Conservation (phyloP, 306 rosid species). For the Biancaea sappan region DNA sequence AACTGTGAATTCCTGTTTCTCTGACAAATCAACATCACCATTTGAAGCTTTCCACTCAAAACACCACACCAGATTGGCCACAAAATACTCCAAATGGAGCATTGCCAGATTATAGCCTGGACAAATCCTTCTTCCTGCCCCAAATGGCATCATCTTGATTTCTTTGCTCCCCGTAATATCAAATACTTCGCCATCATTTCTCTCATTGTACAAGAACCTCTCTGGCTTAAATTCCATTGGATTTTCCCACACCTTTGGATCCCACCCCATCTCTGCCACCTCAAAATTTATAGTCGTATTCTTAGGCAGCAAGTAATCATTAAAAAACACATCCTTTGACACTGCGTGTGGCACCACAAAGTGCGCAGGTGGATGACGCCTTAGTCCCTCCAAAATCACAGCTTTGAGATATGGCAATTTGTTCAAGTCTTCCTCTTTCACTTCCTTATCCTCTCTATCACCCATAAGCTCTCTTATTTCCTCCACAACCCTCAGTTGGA, state of each 20-base stretch:
- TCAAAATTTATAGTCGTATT: not conserved
- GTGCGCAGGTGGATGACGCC: not conserved
- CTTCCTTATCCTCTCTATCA: not conserved
- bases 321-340: not conserved
- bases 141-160: conserved; percentile 11
- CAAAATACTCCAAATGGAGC: conserved; percentile 7
- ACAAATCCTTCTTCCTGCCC: not conserved
- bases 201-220: not conserved
- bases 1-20: not conserved
- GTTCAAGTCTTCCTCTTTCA: not conserved
- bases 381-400: conserved; percentile 9
- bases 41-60: not conserved
- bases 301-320: not conserved
- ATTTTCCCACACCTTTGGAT: not conserved
- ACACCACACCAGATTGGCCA: not conserved
- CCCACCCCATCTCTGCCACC: conserved; percentile 13
- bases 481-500: not conserved
- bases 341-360: not conserved
- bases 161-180: conserved; percentile 4
- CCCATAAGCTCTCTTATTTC: not conserved
- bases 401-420: conserved; percentile 6
- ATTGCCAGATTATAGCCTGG: not conserved
- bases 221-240: conserved; percentile 11
- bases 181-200: not conserved
- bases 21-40: not conserved